phyloP scores from a whole-genome alignment of 2,329 filamentous ascomycete species.

The Trichoderma atrobrunneum region DNA sequence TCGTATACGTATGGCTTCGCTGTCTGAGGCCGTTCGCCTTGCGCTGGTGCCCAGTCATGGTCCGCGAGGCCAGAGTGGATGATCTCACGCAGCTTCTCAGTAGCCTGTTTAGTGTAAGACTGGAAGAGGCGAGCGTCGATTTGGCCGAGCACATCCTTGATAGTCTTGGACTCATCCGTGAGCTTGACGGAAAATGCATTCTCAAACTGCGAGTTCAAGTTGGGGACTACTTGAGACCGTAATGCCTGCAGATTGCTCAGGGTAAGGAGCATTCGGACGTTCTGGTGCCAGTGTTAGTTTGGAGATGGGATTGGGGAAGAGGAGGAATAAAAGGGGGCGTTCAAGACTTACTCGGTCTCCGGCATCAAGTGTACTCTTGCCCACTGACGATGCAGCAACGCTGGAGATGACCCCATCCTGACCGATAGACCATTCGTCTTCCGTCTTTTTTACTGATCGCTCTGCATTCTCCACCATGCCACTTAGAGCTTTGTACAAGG shows the following conservation, averaged over 20 bases:
- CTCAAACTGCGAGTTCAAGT: slow-evolving; percentile 89
- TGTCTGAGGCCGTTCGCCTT: slow-evolving; percentile 61
- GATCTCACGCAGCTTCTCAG: slow-evolving; percentile 64
- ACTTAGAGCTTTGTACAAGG: slow-evolving; percentile 87
- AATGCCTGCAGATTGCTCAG: slow-evolving; percentile 87
- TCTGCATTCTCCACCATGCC: slow-evolving; percentile 98
- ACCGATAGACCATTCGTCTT: slow-evolving; percentile 59
- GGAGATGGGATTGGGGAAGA: not conserved
- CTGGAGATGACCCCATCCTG: slow-evolving; percentile 39
- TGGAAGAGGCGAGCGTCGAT: slow-evolving; percentile 91
- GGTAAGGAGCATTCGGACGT: slow-evolving; percentile 89
- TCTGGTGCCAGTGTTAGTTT: slow-evolving; percentile 50
- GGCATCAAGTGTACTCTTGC: slow-evolving; percentile 51
- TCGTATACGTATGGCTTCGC: slow-evolving; percentile 89
- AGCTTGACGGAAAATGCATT: slow-evolving; percentile 91
- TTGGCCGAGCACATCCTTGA: slow-evolving; percentile 83
- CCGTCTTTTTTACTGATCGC: slow-evolving; percentile 62
- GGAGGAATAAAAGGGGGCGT: not conserved
- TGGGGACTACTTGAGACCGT: slow-evolving; percentile 76
- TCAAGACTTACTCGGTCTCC: slow-evolving; percentile 51
- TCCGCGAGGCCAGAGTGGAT: slow-evolving; percentile 71
- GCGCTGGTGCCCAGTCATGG: slow-evolving; percentile 65
- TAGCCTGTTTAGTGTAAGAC: slow-evolving; percentile 80
- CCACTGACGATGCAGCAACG: slow-evolving; percentile 37
- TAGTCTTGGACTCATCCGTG: slow-evolving; percentile 88